Percentiles rank a stretch among this genome's conserved stretches.
phyloP scores from a whole-genome alignment of 2,329 filamentous ascomycete genomes.

The Thelonectria discophora region DNA sequence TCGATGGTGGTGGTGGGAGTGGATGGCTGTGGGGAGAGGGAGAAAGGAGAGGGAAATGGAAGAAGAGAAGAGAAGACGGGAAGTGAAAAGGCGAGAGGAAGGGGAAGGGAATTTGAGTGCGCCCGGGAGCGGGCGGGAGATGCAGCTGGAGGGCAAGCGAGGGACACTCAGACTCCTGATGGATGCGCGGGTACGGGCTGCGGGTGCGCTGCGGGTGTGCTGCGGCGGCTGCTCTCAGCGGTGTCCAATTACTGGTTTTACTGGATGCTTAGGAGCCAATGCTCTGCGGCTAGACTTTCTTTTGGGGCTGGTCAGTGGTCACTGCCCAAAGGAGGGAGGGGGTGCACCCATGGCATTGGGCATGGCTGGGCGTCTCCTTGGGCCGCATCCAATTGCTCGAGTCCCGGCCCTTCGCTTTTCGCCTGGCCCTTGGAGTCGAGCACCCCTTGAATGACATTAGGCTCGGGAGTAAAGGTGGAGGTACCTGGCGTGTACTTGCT shows the following conservation, averaged over 20 bases:
- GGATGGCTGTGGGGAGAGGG: slow-evolving; percentile 31
- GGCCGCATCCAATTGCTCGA: slow-evolving; percentile 3
- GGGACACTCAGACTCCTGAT: not conserved
- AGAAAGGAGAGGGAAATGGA: slow-evolving; percentile 30
- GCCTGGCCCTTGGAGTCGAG: not conserved
- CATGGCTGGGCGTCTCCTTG: slow-evolving; percentile 17
- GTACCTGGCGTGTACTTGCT: not conserved
- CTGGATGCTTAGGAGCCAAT: not conserved
- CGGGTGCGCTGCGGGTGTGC: slow-evolving; percentile 7
- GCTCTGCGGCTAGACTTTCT: slow-evolving; percentile 14
- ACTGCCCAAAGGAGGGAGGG: slow-evolving; percentile 1
- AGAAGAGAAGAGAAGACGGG: slow-evolving; percentile 26
- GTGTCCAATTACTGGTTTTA: not conserved
- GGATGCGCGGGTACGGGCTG: slow-evolving; percentile 16
- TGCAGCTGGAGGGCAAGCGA: slow-evolving; percentile 10
- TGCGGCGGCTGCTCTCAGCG: slow-evolving; percentile 1
- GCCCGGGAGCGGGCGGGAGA: slow-evolving; percentile 6
- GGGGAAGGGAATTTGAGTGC: slow-evolving; percentile 37
- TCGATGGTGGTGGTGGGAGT: slow-evolving; percentile 26
- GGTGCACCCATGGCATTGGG: slow-evolving; percentile 14
- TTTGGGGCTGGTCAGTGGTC: slow-evolving; percentile 7
- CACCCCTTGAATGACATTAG: slow-evolving; percentile 1
- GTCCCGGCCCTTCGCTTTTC: not conserved
- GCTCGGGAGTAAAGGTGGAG: not conserved
- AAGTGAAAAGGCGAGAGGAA: slow-evolving; percentile 29